Conservation (phyloP, 345 rosid species). For the Syzygium aqueum region DNA sequence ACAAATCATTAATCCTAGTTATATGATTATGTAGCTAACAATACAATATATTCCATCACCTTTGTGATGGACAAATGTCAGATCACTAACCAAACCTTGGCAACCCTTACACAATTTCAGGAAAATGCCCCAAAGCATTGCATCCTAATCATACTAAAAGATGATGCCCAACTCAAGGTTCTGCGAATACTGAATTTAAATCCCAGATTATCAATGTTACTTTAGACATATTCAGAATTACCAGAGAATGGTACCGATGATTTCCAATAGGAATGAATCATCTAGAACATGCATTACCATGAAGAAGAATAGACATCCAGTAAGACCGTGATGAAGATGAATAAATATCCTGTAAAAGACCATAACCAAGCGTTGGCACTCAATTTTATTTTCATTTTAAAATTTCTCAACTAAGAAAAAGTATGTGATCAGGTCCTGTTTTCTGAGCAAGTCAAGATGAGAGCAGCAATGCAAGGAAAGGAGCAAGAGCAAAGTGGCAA, state of each 20-base stretch:
- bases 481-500: constrained; percentile 25
- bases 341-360: not conserved
- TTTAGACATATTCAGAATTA: not conserved
- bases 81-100: not conserved
- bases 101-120: not conserved
- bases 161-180: not conserved
- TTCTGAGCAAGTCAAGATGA: constrained; percentile 79
- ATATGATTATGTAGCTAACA: not conserved
- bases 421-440: constrained; percentile 45
- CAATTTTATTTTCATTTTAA: not conserved
- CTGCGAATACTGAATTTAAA: not conserved
- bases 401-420: not conserved
- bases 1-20: not conserved
- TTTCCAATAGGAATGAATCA: not conserved
- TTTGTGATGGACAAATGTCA: not conserved
- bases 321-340: not conserved
- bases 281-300: not conserved
- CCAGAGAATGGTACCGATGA: not conserved
- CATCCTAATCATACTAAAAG: not conserved
- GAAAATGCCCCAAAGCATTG: not conserved
- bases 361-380: not conserved
- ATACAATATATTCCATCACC: not conserved
- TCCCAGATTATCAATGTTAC: not conserved
- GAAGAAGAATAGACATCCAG: not conserved
- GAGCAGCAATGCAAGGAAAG: constrained; percentile 52